Percentiles rank a stretch among this genome's conserved stretches.
Conservation (phyloP, 2,329 filamentous ascomycete species). For the Claviceps monticola region DNA sequence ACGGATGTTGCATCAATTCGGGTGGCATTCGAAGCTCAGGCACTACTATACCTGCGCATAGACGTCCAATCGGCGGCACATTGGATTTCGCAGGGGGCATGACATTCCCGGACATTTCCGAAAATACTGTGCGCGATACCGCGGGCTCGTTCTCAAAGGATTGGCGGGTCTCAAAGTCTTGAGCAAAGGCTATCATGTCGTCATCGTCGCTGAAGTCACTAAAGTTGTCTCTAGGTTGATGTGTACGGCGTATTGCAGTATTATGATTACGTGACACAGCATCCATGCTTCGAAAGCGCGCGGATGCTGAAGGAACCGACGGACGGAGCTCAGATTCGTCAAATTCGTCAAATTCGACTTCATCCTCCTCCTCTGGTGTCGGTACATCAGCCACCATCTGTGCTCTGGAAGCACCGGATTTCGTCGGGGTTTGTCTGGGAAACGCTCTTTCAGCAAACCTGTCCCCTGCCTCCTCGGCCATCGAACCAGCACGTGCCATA, state of each 20-base stretch:
- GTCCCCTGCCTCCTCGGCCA: constrained; percentile 14
- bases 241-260: constrained; percentile 2
- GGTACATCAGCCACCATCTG: neutral
- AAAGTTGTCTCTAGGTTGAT: constrained; percentile 20
- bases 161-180: constrained; percentile 33
- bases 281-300: neutral
- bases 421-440: constrained; percentile 11
- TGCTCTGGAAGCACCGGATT: constrained; percentile 1
- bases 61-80: constrained; percentile 15
- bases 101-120: constrained; percentile 35
- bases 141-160: constrained; percentile 12
- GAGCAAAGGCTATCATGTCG: constrained; percentile 37
- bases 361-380: constrained; percentile 8
- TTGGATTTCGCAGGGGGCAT: constrained; percentile 19
- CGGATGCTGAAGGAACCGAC: neutral
- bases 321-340: constrained; percentile 15
- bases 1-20: constrained; percentile 52
- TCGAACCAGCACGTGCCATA: constrained; percentile 9
- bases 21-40: constrained; percentile 27
- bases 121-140: constrained; percentile 24
- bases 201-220: constrained; percentile 37
- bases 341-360: constrained; percentile 17
- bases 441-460: constrained; percentile 11
- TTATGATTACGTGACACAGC: neutral
- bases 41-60: constrained; percentile 12